Conservation (phyloP, 1,284 basidiomycete species). For the Tylopilus sp. region DNA sequence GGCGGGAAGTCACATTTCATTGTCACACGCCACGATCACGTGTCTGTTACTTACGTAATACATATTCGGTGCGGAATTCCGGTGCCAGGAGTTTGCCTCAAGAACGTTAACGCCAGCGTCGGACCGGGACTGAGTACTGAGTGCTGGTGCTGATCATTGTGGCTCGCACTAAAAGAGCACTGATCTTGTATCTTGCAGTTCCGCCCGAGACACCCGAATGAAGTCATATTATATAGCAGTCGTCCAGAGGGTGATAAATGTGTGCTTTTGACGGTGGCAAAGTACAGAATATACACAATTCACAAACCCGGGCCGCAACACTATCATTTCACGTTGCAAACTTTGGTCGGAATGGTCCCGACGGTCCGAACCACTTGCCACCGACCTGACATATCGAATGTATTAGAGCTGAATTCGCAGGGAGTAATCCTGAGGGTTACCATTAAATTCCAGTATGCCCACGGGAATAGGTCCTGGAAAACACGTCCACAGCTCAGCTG, state of each 20-base stretch:
- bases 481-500: background rate
- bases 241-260: conserved; percentile 9
- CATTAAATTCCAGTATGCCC: conserved; percentile 83
- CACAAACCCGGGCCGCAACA: background rate
- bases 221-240: background rate
- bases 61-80: background rate
- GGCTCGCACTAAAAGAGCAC: background rate
- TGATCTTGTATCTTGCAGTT: conserved; percentile 9
- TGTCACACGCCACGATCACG: conserved; percentile 20
- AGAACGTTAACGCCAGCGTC: background rate
- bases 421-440: conserved; percentile 36
- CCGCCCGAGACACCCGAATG: conserved; percentile 16
- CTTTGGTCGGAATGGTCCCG: conserved; percentile 48
- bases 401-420: conserved; percentile 1
- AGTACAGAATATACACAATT: background rate
- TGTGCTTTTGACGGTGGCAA: conserved; percentile 2
- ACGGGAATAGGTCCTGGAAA: conserved; percentile 76
- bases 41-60: conserved; percentile 16
- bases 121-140: too few species aligned
- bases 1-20: background rate
- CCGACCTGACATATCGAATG: conserved; percentile 41
- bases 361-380: conserved; percentile 65
- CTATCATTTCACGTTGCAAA: conserved; percentile 22
- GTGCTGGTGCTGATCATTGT: conserved; percentile 2
- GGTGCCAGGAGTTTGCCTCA: background rate